Evolutionary conservation across 768 basidiomycete species (phyloP).

Genomic region (Lepiota brunneoincarnata): DNA sequence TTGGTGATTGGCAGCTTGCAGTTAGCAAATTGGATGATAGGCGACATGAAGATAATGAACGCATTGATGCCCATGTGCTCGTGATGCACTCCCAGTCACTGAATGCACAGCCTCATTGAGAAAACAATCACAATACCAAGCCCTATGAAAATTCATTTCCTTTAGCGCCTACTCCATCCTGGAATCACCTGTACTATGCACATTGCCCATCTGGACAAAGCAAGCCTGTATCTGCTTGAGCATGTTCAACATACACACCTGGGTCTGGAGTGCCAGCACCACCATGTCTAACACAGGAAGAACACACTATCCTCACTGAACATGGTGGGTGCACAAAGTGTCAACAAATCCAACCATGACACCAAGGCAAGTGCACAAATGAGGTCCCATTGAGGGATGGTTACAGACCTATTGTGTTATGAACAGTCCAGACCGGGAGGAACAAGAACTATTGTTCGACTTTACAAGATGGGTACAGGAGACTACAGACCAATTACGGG

Average conservation of each 20-base stretch:
- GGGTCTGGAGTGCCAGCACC: background rate
- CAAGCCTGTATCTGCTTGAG: background rate
- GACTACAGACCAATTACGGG: too few species aligned
- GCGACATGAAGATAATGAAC: background rate
- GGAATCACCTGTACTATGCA: too few species aligned
- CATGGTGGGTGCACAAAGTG: constrained; percentile 6
- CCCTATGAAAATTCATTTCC: too few species aligned
- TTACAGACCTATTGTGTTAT: too few species aligned
- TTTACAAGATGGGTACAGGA: too few species aligned
- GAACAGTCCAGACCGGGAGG: too few species aligned
- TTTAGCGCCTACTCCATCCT: too few species aligned
- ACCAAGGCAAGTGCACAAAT: background rate
- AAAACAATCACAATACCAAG: too few species aligned
- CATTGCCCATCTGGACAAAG: too few species aligned
- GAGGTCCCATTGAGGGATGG: background rate
- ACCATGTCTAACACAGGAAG: background rate
- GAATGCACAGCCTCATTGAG: too few species aligned
- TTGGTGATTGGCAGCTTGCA: background rate
- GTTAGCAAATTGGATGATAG: background rate
- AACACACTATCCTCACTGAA: background rate
- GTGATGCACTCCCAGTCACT: background rate
- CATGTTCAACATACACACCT: background rate
- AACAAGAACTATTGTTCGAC: too few species aligned
- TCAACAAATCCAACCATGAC: background rate
- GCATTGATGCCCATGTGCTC: background rate